Percentiles rank a stretch among this genome's conserved stretches.
Conservation (phyloP, 1,284 basidiomycete species). For the Sutorius eximius region DNA sequence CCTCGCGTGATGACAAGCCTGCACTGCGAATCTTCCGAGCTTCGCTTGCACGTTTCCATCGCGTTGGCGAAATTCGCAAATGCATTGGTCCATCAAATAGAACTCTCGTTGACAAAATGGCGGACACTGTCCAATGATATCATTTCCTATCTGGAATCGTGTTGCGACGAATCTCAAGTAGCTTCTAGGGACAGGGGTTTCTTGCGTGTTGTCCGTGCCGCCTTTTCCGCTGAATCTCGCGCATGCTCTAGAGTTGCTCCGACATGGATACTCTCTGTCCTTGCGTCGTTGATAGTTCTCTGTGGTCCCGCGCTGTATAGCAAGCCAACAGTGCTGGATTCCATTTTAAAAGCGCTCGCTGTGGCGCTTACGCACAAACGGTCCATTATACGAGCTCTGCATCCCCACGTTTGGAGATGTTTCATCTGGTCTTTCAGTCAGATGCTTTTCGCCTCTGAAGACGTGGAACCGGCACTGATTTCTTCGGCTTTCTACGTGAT, state of each 20-base stretch:
- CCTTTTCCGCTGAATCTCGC: conserved; percentile 25
- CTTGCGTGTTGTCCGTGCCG: conserved; percentile 23
- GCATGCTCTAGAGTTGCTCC: conserved; percentile 34
- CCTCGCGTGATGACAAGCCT: conserved; percentile 40
- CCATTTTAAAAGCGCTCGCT: conserved; percentile 40
- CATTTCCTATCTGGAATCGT: conserved; percentile 31
- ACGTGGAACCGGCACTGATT: conserved; percentile 14
- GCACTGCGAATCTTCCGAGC: conserved; percentile 31
- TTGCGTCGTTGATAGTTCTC: conserved; percentile 51
- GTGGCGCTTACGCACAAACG: conserved; percentile 35
- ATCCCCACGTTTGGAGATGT: conserved; percentile 51
- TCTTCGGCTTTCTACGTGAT: conserved; percentile 43
- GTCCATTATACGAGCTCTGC: conserved; percentile 37
- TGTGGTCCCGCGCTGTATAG: conserved; percentile 46
- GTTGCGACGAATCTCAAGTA: conserved; percentile 16
- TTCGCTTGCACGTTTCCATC: conserved; percentile 41
- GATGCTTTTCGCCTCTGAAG: conserved; percentile 17
- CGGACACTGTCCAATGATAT: conserved; percentile 20
- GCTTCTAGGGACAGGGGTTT: conserved; percentile 3
- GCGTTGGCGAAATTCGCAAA: conserved; percentile 44
- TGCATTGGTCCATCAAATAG: conserved; percentile 22
- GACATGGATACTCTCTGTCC: conserved; percentile 37
- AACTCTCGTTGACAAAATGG: conserved; percentile 13
- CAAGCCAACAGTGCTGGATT: conserved; percentile 40
- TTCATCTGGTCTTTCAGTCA: conserved; percentile 53